Conservation (phyloP, 768 basidiomycete genomes). For the Crassisporium funariophilum region DNA sequence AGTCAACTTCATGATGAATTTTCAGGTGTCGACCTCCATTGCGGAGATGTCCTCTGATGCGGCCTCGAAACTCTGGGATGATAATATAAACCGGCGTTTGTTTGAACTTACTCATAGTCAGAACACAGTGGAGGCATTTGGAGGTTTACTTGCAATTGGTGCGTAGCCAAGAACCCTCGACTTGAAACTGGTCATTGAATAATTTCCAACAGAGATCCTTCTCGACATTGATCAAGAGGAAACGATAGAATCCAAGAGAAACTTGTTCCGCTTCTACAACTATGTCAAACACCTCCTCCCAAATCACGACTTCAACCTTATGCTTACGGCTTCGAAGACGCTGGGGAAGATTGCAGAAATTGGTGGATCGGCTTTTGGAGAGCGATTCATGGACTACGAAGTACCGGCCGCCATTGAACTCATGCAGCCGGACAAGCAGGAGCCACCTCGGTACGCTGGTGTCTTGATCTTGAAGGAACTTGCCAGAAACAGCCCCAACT, state of each 20-base stretch:
- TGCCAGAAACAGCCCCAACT: conserved; percentile 82
- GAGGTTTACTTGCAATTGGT: conserved; percentile 90
- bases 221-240: conserved; percentile 79
- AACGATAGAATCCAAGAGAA: conserved; percentile 76
- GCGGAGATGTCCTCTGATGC: conserved; percentile 83
- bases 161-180: conserved; percentile 28
- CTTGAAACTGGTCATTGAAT: background rate
- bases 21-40: conserved; percentile 76
- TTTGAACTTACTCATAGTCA: conserved; percentile 86
- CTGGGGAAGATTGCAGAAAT: conserved; percentile 85
- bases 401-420: conserved; percentile 82
- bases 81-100: conserved; percentile 75
- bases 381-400: conserved; percentile 88
- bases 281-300: conserved; percentile 93
- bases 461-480: conserved; percentile 94
- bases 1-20: too few relatives aligned
- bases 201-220: conserved; percentile 56
- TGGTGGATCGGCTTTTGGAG: conserved; percentile 82
- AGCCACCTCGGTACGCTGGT: conserved; percentile 88
- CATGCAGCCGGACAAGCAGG: conserved; percentile 77
- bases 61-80: conserved; percentile 83
- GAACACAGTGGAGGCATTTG: conserved; percentile 77
- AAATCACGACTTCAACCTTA: conserved; percentile 88
- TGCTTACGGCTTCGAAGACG: conserved; percentile 93
- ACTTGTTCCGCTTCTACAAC: conserved; percentile 86